phyloP scores from a whole-genome alignment of 2,329 filamentous ascomycete genomes.

The Nigrospora osmanthi region DNA sequence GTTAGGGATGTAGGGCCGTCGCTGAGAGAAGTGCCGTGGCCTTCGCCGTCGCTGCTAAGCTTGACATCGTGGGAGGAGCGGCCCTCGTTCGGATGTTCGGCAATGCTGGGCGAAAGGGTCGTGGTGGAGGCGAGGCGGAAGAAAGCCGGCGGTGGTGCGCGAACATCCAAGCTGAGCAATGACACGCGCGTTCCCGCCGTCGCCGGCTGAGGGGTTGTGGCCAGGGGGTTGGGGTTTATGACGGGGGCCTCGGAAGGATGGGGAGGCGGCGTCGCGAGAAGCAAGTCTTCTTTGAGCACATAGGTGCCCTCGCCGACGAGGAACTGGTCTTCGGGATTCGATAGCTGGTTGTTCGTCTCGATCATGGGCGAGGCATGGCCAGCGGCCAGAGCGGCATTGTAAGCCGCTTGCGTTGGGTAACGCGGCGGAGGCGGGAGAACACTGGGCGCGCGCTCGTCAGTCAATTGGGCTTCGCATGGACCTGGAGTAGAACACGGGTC shows the following conservation, averaged over 20 bases:
- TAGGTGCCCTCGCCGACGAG: slow-evolving; percentile 94
- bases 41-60: slow-evolving; percentile 48
- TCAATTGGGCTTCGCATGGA: slow-evolving; percentile 2
- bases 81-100: slow-evolving; percentile 54
- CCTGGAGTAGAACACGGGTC: slow-evolving; percentile 2
- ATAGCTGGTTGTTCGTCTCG: slow-evolving; percentile 88
- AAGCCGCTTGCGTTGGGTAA: slow-evolving; percentile 68
- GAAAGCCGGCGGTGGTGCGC: slow-evolving; percentile 42
- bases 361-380: slow-evolving; percentile 67
- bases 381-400: slow-evolving; percentile 63
- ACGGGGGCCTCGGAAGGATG: slow-evolving; percentile 90
- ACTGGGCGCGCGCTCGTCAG: slow-evolving; percentile 32
- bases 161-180: slow-evolving; percentile 62
- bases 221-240: slow-evolving; percentile 82
- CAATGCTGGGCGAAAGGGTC: slow-evolving; percentile 45
- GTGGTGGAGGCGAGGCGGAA: slow-evolving; percentile 46
- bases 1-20: slow-evolving; percentile 34
- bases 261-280: slow-evolving; percentile 87
- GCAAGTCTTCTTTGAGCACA: slow-evolving; percentile 79
- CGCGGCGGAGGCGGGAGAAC: slow-evolving; percentile 81
- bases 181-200: slow-evolving; percentile 80
- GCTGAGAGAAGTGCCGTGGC: slow-evolving; percentile 43
- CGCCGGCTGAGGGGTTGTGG: slow-evolving; percentile 76
- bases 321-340: slow-evolving; percentile 80
- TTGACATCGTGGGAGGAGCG: slow-evolving; percentile 53